phyloP scores from a whole-genome alignment of 176 grass and related monocot species.

The Ananas comosus region DNA sequence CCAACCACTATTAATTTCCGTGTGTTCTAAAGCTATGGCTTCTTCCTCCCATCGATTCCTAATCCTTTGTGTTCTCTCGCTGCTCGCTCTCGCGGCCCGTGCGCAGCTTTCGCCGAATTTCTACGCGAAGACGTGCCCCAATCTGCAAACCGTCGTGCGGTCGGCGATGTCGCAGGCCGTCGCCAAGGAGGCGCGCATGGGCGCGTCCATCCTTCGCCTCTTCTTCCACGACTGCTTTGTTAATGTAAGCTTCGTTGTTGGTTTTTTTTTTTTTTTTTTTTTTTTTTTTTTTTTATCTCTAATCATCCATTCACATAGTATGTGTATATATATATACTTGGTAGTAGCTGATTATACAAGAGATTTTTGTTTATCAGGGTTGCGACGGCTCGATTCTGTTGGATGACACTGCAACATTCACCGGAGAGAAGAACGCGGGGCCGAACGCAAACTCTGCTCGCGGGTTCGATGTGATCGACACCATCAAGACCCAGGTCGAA shows the following conservation, averaged over 20 bases:
- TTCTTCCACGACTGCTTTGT: constrained; percentile 74
- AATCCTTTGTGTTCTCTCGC: constrained; percentile 14
- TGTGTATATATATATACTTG: neutral
- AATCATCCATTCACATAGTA: neutral
- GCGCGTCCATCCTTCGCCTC: constrained; percentile 54
- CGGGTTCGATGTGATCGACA: constrained; percentile 76
- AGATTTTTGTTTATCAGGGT: constrained; percentile 26
- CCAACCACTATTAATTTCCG: neutral
- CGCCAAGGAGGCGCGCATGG: constrained; percentile 47
- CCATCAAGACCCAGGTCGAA: constrained; percentile 68
- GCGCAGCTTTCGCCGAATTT: constrained; percentile 54
- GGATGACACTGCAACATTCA: constrained; percentile 43
- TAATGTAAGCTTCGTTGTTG: constrained; percentile 14
- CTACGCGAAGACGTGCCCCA: constrained; percentile 48
- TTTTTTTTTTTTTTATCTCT: neutral
- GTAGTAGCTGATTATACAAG: neutral
- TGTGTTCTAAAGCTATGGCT: constrained; percentile 20
- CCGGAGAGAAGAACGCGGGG: constrained; percentile 64
- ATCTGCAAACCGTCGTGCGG: constrained; percentile 39
- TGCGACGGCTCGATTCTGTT: constrained; percentile 75
- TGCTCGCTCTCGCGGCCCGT: constrained; percentile 4
- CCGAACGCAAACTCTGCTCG: constrained; percentile 64
- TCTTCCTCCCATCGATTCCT: constrained; percentile 8
- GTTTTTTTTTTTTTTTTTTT: neutral
- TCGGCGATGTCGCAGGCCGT: constrained; percentile 50